These are phyloP conservation scores for Torulaspora delbrueckii DNA, from an alignment of 805 yeast species.

Conservation along the genomic window DNA sequence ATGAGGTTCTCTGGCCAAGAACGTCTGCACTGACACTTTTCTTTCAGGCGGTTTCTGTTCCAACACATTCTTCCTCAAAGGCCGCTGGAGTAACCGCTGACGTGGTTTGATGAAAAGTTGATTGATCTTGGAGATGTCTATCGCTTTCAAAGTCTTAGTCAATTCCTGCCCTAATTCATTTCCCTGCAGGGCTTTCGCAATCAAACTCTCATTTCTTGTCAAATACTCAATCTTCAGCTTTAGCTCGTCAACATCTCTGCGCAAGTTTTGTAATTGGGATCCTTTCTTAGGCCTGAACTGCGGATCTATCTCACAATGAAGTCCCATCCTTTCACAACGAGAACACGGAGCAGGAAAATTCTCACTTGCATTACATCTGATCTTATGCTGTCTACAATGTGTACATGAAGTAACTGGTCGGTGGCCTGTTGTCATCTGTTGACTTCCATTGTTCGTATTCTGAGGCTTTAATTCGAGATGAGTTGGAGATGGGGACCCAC, in stretches of 20 bases:
- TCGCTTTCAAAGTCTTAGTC: slow-evolving; percentile 14
- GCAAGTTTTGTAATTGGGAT: slow-evolving; percentile 75
- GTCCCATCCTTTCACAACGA: slow-evolving; percentile 73
- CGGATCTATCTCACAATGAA: slow-evolving; percentile 85
- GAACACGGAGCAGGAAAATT: slow-evolving; percentile 78
- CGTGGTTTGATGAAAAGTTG: slow-evolving; percentile 7
- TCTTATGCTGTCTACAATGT: slow-evolving; percentile 90
- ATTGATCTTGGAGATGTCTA: slow-evolving; percentile 10
- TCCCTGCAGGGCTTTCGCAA: slow-evolving; percentile 54
- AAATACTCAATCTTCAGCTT: slow-evolving; percentile 65
- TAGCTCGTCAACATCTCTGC: slow-evolving; percentile 80
- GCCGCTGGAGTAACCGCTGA: slow-evolving; percentile 10
- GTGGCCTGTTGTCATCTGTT: slow-evolving; percentile 44
- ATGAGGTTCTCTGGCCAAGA: slow-evolving; percentile 43
- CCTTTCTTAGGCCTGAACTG: slow-evolving; percentile 89
- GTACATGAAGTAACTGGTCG: slow-evolving; percentile 92
- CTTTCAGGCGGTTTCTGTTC: slow-evolving; percentile 4
- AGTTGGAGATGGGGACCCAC: neutral
- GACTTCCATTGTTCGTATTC: slow-evolving; percentile 1
- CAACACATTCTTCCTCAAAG: slow-evolving; percentile 3
- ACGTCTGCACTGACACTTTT: slow-evolving; percentile 39
- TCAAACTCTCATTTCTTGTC: slow-evolving; percentile 59
- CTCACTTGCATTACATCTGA: slow-evolving; percentile 86
- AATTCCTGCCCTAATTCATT: slow-evolving; percentile 24
- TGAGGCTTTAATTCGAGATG: slow-evolving; percentile 1